These are phyloP conservation scores for Lentinula boryana DNA, from an alignment of 768 basidiomycete species.

Conservation along the genomic window DNA sequence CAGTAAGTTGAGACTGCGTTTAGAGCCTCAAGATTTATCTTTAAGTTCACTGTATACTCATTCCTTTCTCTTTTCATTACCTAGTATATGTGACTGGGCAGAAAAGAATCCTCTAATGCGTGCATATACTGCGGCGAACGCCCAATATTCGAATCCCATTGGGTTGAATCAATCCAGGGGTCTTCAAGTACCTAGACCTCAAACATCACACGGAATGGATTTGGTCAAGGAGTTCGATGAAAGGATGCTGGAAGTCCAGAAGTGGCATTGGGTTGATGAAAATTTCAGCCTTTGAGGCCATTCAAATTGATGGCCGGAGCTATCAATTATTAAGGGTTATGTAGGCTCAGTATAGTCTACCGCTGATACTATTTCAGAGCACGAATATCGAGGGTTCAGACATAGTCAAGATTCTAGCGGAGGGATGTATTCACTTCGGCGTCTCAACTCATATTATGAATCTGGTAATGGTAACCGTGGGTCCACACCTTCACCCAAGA, in stretches of 20 bases:
- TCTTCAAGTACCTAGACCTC: not conserved
- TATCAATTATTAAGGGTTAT: not conserved
- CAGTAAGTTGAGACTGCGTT: conserved; percentile 24
- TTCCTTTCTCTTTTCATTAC: not conserved
- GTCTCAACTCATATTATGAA: too few species aligned
- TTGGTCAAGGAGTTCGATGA: conserved; percentile 30
- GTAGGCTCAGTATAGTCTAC: not conserved
- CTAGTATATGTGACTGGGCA: conserved; percentile 30
- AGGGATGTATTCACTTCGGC: too few species aligned
- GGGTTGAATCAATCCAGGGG: not conserved
- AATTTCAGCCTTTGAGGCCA: too few species aligned
- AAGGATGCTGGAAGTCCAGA: conserved; percentile 18
- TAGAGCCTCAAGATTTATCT: not conserved
- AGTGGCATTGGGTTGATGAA: not conserved
- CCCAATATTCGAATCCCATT: not conserved
- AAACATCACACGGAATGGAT: conserved; percentile 19
- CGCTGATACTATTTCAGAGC: not conserved
- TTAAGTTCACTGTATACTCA: not conserved
- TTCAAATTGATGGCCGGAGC: not conserved
- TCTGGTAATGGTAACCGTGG: too few species aligned
- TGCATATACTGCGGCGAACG: conserved; percentile 10
- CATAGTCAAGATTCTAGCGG: too few species aligned
- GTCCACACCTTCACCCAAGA: too few species aligned
- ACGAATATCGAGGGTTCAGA: too few species aligned
- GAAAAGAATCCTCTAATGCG: conserved; percentile 20